A percentile compares a stretch with the other conserved stretches of the same genome.
These are phyloP conservation scores for Paratrypanosoma confusum DNA, from an alignment of 208 protist genomes.

Conservation along the genomic window DNA sequence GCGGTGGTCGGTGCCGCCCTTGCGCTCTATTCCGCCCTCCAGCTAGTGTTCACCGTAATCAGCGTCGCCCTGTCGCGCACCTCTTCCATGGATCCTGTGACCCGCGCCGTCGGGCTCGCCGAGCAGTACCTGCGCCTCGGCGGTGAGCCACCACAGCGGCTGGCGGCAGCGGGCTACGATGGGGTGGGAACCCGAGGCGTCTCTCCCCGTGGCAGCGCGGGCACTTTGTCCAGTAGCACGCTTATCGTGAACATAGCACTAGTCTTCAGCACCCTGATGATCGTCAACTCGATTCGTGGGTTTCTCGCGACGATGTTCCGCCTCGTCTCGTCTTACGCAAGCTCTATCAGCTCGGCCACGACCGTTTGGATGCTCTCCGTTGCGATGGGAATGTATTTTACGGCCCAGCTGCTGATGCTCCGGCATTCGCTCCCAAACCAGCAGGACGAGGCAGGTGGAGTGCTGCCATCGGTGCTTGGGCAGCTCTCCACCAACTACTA, in stretches of 20 bases:
- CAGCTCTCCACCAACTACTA: constrained; percentile 49
- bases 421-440: constrained; percentile 34
- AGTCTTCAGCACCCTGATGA: constrained; percentile 54
- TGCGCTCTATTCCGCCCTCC: constrained; percentile 37
- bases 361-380: constrained; percentile 46
- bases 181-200: too few relatives aligned
- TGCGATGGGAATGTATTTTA: constrained; percentile 58
- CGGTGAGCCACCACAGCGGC: too few relatives aligned
- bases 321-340: constrained; percentile 43
- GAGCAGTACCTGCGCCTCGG: constrained; percentile 13
- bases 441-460: background rate
- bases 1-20: constrained; percentile 32
- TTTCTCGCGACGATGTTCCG: constrained; percentile 69
- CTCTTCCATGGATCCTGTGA: constrained; percentile 36
- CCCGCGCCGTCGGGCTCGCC: constrained; percentile 31
- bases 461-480: constrained; percentile 26
- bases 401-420: constrained; percentile 60
- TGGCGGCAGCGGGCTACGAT: too few relatives aligned
- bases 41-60: constrained; percentile 29
- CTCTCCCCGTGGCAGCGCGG: too few relatives aligned
- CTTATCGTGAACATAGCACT: too few relatives aligned
- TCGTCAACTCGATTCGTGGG: constrained; percentile 57
- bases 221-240: too few relatives aligned
- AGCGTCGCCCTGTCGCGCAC: constrained; percentile 22
- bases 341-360: constrained; percentile 45